These are phyloP conservation scores for Coniferiporia sulphurascens DNA, from an alignment of 1,284 basidiomycete genomes.

Conservation along the genomic window DNA sequence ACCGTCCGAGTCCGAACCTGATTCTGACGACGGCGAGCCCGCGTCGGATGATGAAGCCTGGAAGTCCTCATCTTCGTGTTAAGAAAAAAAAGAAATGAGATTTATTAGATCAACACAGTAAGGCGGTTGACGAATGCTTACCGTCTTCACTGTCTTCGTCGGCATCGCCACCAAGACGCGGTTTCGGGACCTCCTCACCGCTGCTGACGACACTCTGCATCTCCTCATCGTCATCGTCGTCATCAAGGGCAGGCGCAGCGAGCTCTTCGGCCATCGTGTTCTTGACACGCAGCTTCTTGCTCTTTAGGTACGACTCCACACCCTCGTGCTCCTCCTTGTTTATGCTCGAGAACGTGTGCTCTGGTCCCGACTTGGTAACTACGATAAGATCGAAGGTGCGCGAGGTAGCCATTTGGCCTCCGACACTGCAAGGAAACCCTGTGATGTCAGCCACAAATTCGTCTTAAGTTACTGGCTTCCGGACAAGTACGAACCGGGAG, in stretches of 20 bases:
- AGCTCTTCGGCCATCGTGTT: slow-evolving; percentile 93
- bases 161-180: slow-evolving; percentile 50
- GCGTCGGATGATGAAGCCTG: slow-evolving; percentile 76
- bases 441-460: background rate
- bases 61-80: slow-evolving; percentile 81
- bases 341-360: slow-evolving; percentile 89
- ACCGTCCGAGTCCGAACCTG: slow-evolving; percentile 67
- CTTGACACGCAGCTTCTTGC: slow-evolving; percentile 92
- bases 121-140: slow-evolving; percentile 30
- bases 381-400: slow-evolving; percentile 96
- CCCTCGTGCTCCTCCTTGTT: slow-evolving; percentile 94
- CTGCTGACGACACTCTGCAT: slow-evolving; percentile 74
- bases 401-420: slow-evolving; percentile 83
- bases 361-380: slow-evolving; percentile 75
- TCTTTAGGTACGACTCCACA: slow-evolving; percentile 80
- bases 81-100: slow-evolving; percentile 5
- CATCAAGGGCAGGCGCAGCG: slow-evolving; percentile 61
- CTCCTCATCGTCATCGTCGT: slow-evolving; percentile 80
- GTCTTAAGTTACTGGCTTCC: background rate
- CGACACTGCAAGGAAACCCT: slow-evolving; percentile 47
- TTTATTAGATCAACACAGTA: background rate
- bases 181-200: slow-evolving; percentile 61
- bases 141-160: slow-evolving; percentile 83
- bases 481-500: slow-evolving; percentile 57
- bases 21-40: slow-evolving; percentile 72